phyloP scores from a whole-genome alignment of 208 protist species.

The Wallacemonas collosoma region DNA sequence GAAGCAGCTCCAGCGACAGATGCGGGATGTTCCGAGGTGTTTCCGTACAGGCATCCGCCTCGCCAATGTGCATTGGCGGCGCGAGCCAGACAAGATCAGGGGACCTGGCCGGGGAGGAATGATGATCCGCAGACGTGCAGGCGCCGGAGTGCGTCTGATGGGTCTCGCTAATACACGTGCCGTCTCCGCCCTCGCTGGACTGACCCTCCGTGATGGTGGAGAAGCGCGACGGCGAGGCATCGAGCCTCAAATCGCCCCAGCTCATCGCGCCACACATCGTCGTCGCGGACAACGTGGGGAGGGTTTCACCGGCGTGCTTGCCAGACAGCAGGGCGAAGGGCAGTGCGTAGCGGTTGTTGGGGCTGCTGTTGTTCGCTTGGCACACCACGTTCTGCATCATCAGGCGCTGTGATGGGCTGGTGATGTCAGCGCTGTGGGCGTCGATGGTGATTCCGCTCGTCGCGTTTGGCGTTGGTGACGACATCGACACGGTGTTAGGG shows the following conservation, averaged over 20 bases:
- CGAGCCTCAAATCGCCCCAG: neutral
- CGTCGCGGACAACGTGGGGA: too few species aligned
- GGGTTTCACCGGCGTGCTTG: neutral
- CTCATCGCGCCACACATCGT: neutral
- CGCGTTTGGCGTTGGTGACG: neutral
- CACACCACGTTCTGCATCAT: neutral
- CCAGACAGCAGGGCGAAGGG: conserved; percentile 2
- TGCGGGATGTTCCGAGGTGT: neutral
- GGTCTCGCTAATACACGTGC: neutral
- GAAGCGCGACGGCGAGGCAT: conserved; percentile 18
- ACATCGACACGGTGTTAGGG: neutral
- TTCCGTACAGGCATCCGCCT: neutral
- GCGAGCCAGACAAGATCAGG: conserved; percentile 13
- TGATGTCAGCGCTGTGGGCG: neutral
- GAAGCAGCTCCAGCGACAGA: conserved; percentile 7
- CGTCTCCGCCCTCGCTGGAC: conserved; percentile 11
- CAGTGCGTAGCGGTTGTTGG: conserved; percentile 5
- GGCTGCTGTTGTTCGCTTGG: conserved; percentile 4
- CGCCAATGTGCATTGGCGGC: neutral
- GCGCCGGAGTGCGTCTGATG: neutral
- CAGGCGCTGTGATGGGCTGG: neutral
- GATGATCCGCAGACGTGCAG: neutral
- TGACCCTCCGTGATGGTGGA: conserved; percentile 22
- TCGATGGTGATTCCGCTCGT: neutral
- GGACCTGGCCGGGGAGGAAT: neutral